Conservation (phyloP, 2,329 filamentous ascomycete species). For the Aspergillus ibericus region DNA sequence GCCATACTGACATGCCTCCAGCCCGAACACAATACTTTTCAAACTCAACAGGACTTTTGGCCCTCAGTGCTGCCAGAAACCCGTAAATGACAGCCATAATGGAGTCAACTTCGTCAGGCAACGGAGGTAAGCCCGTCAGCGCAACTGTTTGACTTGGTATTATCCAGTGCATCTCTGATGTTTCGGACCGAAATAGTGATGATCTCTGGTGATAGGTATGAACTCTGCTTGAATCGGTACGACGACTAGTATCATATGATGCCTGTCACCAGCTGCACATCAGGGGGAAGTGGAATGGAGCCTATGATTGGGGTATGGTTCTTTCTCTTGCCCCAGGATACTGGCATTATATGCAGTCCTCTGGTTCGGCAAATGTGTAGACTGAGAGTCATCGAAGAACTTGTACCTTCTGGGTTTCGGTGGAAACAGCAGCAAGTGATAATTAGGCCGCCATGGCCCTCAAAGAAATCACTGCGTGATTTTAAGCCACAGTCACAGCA, state of each 20-base stretch:
- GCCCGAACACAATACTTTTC: conserved; percentile 36
- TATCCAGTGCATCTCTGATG: background rate
- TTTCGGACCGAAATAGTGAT: background rate
- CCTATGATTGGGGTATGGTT: background rate
- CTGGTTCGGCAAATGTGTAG: background rate
- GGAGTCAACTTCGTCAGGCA: background rate
- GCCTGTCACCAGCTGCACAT: background rate
- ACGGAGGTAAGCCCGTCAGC: background rate
- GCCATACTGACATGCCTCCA: conserved; percentile 37
- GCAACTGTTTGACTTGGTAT: background rate
- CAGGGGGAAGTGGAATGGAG: background rate
- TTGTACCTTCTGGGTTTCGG: background rate
- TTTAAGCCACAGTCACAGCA: background rate
- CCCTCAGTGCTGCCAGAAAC: conserved; percentile 32
- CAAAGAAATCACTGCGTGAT: background rate
- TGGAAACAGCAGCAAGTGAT: background rate
- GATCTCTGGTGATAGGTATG: background rate
- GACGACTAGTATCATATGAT: background rate
- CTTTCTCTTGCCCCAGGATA: conserved; percentile 2
- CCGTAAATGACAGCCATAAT: conserved; percentile 31
- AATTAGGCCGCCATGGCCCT: background rate
- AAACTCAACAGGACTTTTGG: conserved; percentile 33
- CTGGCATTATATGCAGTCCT: conserved; percentile 6
- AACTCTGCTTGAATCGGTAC: background rate
- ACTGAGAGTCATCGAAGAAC: background rate